phyloP scores from a whole-genome alignment of 805 yeast genomes.

The Lipomyces anomalus region DNA sequence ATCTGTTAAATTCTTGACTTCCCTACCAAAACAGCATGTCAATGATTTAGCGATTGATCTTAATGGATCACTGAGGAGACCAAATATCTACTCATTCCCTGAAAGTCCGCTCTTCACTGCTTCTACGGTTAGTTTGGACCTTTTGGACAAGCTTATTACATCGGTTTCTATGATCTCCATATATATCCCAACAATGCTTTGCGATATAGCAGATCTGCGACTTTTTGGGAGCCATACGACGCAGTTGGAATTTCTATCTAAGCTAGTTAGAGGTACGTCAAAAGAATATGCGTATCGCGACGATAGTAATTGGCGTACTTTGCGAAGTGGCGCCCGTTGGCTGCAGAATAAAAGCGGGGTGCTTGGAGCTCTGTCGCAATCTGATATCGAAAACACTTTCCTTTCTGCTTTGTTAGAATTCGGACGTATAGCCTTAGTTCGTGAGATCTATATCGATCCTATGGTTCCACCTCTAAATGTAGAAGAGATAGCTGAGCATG shows the following conservation, averaged over 20 bases:
- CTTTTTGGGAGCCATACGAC: conserved; percentile 15
- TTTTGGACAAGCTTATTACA: conserved; percentile 16
- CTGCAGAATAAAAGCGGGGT: conserved; percentile 16
- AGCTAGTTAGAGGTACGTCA: conserved; percentile 15
- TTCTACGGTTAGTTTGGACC: conserved; percentile 5
- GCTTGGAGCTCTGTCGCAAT: conserved; percentile 23
- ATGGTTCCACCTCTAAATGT: conserved; percentile 13
- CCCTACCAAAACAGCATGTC: no score
- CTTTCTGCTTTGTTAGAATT: conserved; percentile 18
- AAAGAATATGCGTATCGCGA: conserved; percentile 22
- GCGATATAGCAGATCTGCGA: conserved; percentile 11
- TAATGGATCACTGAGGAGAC: conserved; percentile 3
- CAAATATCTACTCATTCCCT: conserved; percentile 7
- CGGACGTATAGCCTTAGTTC: conserved; percentile 24
- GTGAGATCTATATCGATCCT: conserved; percentile 12
- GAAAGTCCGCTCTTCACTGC: conserved; percentile 11
- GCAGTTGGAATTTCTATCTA: conserved; percentile 17
- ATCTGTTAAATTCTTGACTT: conserved; percentile 1
- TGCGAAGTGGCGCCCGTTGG: conserved; percentile 19
- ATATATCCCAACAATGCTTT: conserved; percentile 15
- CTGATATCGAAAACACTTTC: conserved; percentile 21
- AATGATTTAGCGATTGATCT: conserved; percentile 3
- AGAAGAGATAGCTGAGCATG: conserved; percentile 16
- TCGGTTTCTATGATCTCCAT: conserved; percentile 21
- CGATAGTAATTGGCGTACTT: conserved; percentile 21